Evolutionary conservation across 208 protist species (phyloP), one percentile per base, ranked within the genome.

Genomic region (Trypanosoma melophagium): DNA sequence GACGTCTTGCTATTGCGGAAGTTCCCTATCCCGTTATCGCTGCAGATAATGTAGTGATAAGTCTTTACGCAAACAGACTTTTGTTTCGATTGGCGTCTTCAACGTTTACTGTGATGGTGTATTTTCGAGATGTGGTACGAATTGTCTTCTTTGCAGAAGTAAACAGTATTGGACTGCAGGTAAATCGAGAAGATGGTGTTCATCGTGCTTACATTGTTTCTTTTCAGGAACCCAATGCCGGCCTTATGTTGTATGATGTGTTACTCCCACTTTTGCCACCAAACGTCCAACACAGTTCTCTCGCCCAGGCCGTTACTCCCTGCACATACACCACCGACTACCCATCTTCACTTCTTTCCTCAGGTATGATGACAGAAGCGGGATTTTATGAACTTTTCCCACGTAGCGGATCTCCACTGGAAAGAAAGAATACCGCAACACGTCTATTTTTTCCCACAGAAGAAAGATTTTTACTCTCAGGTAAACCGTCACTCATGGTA

Each of bases 31-130:
- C 61, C 45, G 79, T 84, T 0, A 63, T 92, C 1, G 73, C 61
- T 13, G 82, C 77, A 7, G 58, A 76, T 44, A 69, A 64, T 45
- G 75, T 84, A 0, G 74, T 85, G 8, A 50, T 83, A 5, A 75
- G 79, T 17, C 47, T 87, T 22, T 81, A 78, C 13, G 52, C 59
- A 8, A 65, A 72, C 17, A 66, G 83, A 17, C 51, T 92, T 10
- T 38, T 81, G 24, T 57, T 87, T 8, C 82, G 82, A 5, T 71
- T 92, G 4, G 64, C 59, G 7, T 49, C 72, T 10, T 87, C 86
- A 16, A 64, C 69, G 42, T 92, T 92, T 69, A 83, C 77, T 25
- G 71, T 86, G 3, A 76, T 63, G 0, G 51, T 92, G 0, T 65
- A 80, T 52, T 44, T 78, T 28, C 14, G 49, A 1, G 77, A 86